phyloP scores from a whole-genome alignment of 2,329 filamentous ascomycete species.

The Alternaria arborescens region DNA sequence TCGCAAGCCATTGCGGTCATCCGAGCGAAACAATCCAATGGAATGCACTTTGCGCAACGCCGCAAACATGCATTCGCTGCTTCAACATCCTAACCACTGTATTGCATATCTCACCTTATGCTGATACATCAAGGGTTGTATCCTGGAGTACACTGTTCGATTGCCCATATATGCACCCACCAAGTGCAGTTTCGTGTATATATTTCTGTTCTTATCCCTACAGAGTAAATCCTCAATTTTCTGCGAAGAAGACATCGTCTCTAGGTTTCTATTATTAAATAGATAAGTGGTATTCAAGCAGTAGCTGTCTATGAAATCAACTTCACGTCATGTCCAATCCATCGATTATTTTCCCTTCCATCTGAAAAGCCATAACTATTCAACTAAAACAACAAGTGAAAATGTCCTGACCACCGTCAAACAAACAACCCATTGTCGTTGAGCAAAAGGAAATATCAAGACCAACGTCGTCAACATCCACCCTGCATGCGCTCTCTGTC shows the following conservation, averaged over 20 bases:
- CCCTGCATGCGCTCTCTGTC: not conserved
- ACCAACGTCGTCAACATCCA: not conserved
- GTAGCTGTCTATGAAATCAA: not conserved
- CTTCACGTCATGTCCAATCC: not conserved
- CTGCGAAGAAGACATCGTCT: not conserved
- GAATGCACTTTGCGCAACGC: not conserved
- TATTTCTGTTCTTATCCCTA: not conserved
- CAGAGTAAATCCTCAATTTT: not conserved
- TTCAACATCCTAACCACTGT: not conserved
- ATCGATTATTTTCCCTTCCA: not conserved
- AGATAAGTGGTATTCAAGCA: not conserved
- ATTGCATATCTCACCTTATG: not conserved
- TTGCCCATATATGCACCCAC: not conserved
- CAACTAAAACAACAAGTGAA: not conserved
- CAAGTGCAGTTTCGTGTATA: not conserved
- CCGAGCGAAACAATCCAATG: not conserved
- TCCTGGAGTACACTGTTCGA: not conserved
- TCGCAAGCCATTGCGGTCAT: not conserved
- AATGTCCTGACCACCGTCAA: not conserved
- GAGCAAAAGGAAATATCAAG: not conserved
- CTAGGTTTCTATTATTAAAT: not conserved
- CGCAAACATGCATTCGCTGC: not conserved
- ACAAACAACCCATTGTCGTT: not conserved
- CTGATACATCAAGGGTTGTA: not conserved
- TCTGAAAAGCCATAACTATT: not conserved